A percentile compares a stretch with the other conserved stretches of the same genome.
Evolutionary conservation across 2,329 filamentous ascomycete genomes (phyloP).

Genomic region (Ceratocystis variospora): DNA sequence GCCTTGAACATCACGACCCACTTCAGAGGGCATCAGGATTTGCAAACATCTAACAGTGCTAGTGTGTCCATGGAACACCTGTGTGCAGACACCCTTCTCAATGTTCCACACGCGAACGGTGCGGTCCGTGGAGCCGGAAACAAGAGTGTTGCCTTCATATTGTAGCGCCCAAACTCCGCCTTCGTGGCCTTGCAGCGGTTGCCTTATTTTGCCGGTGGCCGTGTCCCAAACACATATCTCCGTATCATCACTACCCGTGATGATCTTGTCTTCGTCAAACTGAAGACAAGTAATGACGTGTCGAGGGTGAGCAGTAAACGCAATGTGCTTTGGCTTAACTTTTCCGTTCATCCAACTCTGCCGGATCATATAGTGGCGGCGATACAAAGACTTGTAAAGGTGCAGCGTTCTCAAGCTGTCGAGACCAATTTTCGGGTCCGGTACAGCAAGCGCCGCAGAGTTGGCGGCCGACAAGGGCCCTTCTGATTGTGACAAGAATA

Average conservation of each 20-base stretch:
- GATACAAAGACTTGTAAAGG: conserved; percentile 91
- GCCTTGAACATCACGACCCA: conserved; percentile 58
- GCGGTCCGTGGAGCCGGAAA: conserved; percentile 90
- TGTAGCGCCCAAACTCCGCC: conserved; percentile 96
- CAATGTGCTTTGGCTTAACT: conserved; percentile 76
- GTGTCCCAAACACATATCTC: conserved; percentile 98
- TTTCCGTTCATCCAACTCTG: conserved; percentile 83
- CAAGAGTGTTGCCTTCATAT: conserved; percentile 86
- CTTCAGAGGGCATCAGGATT: conserved; percentile 75
- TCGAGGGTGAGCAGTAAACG: conserved; percentile 80
- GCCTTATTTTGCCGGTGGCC: conserved; percentile 74
- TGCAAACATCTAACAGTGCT: conserved; percentile 93
- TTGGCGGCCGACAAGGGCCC: conserved; percentile 78
- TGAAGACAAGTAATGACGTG: conserved; percentile 97
- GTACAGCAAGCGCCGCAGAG: conserved; percentile 68
- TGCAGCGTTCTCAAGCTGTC: conserved; percentile 70
- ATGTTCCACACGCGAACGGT: conserved; percentile 99
- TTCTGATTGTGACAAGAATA: conserved; percentile 38
- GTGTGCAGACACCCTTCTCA: conserved; percentile 77
- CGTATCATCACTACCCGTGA: conserved; percentile 94
- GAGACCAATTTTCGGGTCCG: conserved; percentile 67
- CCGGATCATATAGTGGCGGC: conserved; percentile 79
- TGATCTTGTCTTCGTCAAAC: conserved; percentile 94
- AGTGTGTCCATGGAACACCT: conserved; percentile 94
- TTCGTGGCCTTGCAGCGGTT: conserved; percentile 81